These are phyloP conservation scores for Solioccasus polychromus DNA, from an alignment of 768 basidiomycete species.

Conservation along the genomic window DNA sequence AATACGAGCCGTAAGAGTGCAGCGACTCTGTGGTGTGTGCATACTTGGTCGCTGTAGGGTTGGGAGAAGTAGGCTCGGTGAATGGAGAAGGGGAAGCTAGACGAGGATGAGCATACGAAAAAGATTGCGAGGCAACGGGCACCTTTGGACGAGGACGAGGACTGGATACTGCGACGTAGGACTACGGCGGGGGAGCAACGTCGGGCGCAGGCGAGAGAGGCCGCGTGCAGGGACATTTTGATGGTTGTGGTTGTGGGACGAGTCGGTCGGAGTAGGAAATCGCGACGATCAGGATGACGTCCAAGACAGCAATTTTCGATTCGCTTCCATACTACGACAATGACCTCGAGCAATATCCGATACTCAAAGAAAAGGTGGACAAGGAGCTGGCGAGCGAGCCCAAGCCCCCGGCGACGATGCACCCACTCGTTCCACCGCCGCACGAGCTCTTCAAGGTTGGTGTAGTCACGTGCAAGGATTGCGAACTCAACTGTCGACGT, in stretches of 20 bases:
- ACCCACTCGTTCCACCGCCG: conserved; percentile 69
- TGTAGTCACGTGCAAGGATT: not conserved
- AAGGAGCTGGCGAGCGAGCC: conserved; percentile 72
- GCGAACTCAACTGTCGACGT: not conserved
- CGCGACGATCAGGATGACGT: conserved; percentile 27
- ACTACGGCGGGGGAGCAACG: conserved; percentile 24
- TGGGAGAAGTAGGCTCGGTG: conserved; percentile 83
- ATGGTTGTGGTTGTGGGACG: conserved; percentile 4
- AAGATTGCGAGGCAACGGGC: not conserved
- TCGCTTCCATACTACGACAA: conserved; percentile 95
- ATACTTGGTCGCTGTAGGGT: conserved; percentile 73
- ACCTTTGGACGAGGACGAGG: conserved; percentile 51
- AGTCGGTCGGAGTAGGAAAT: conserved; percentile 28
- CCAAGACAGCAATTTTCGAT: conserved; percentile 52
- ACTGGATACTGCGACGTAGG: conserved; percentile 45
- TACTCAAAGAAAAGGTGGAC: conserved; percentile 72
- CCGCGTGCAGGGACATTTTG: conserved; percentile 46
- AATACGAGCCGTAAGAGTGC: conserved; percentile 91
- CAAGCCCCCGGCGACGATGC: conserved; percentile 56
- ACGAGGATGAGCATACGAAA: conserved; percentile 9
- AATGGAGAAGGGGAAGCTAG: conserved; percentile 77
- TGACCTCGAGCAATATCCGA: conserved; percentile 75
- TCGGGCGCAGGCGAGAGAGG: conserved; percentile 39
- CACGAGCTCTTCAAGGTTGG: conserved; percentile 67
- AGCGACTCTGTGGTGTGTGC: conserved; percentile 72